Percentiles rank a stretch among this genome's conserved stretches.
Evolutionary conservation across 2,329 filamentous ascomycete species (phyloP).

Genomic region (Chalara sp.): DNA sequence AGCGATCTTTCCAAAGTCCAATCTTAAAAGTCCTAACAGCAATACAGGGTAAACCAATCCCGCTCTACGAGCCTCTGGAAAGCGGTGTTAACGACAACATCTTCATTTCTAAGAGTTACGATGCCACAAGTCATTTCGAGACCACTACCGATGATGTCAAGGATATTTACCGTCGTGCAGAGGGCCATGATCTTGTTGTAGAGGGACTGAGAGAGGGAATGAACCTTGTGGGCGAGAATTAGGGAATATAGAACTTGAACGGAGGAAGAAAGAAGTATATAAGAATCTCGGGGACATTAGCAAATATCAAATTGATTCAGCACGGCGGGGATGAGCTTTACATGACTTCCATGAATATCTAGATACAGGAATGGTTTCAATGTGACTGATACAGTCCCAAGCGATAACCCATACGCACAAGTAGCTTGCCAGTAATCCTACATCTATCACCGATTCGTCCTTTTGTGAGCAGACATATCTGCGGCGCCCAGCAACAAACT

Average conservation of each 20-base stretch:
- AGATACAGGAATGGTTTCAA: no score
- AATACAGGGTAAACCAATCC: slow-evolving; percentile 67
- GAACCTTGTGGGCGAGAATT: slow-evolving; percentile 61
- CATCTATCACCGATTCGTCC: no score
- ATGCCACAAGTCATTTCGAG: slow-evolving; percentile 97
- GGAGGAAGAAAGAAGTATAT: background rate
- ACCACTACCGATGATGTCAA: slow-evolving; percentile 84
- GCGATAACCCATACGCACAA: no score
- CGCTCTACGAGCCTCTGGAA: slow-evolving; percentile 85
- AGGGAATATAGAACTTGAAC: slow-evolving; percentile 20
- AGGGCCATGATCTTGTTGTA: slow-evolving; percentile 60
- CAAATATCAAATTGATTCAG: background rate
- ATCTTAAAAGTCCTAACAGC: slow-evolving; percentile 5
- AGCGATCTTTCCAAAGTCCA: slow-evolving; percentile 14
- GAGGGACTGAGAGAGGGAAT: slow-evolving; percentile 61
- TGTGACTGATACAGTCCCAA: no score
- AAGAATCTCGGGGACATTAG: background rate
- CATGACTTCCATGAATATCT: no score
- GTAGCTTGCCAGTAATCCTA: no score
- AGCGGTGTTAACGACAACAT: slow-evolving; percentile 81
- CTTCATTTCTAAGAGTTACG: slow-evolving; percentile 98
- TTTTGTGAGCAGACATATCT: no score
- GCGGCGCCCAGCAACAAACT: no score
- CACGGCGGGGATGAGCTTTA: no score
- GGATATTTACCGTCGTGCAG: slow-evolving; percentile 81